A percentile compares a stretch with the other conserved stretches of the same genome.
Evolutionary conservation across 192 early-diverging fungal species (phyloP).

Genomic region (Diversispora epigaea): DNA sequence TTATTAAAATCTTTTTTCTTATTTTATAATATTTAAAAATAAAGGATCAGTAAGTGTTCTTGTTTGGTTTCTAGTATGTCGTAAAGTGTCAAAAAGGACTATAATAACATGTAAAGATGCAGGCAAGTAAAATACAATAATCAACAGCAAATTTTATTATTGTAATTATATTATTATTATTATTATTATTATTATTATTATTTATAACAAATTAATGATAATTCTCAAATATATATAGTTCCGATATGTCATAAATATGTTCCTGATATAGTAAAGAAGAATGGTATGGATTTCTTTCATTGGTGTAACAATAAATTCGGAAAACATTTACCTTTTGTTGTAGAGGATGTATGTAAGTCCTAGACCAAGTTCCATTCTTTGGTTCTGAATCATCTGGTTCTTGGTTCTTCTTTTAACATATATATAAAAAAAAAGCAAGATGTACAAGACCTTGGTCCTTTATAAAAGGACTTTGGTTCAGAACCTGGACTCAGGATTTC

Average conservation of each 20-base stretch:
- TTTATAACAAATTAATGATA: too few species aligned
- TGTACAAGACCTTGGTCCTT: too few species aligned
- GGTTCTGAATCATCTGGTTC: too few species aligned
- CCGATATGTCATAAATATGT: slow-evolving; percentile 15
- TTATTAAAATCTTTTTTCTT: not conserved
- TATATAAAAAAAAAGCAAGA: too few species aligned
- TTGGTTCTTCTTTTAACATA: too few species aligned
- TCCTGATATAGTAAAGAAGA: slow-evolving; percentile 1
- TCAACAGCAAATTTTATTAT: not conserved
- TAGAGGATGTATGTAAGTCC: not conserved
- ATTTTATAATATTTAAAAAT: not conserved
- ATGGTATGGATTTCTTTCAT: not conserved
- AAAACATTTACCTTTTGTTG: not conserved
- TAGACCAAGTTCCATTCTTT: too few species aligned
- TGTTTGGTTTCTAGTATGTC: slow-evolving; percentile 76
- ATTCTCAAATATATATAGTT: not conserved
- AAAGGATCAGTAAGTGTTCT: slow-evolving; percentile 73
- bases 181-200: not conserved
- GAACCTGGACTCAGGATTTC: too few species aligned
- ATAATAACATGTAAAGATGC: not conserved
- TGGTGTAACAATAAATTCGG: not conserved
- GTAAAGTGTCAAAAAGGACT: slow-evolving; percentile 44
- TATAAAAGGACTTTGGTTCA: too few species aligned
- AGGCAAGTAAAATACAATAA: not conserved
- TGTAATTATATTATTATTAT: not conserved